Evolutionary conservation across 164 flowering plant species (phyloP), one percentile per base, ranked within the genome.

Genomic region (Magnolia changhungtana): DNA sequence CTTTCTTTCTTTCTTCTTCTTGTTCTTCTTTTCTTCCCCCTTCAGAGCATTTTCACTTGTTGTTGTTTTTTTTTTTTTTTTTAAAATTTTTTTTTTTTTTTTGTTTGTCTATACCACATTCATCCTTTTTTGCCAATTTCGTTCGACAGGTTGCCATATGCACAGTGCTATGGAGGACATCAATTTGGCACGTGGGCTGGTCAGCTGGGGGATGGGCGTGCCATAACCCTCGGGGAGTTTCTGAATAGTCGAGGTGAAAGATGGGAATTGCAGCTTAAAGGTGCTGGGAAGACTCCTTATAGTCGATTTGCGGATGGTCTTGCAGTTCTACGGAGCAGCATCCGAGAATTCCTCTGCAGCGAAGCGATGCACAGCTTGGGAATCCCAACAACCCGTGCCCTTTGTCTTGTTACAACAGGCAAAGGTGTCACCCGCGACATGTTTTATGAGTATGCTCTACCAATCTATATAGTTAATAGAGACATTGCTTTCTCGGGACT

Each of bases 121-220:
- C 19, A 59, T 18, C 16, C 49, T 6, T 74, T 24, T 14, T 76
- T 23, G 23, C 19, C 50, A 61, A 55, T 16, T 75, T 69, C n/a
- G 50, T 50, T 71, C 69, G 71, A 31, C 86, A 94, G 99, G 76
- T 69, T 89, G 79, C 88, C 99, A 4, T 96, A 96, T 85, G 98
- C 99, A 74, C 98, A 94, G 74, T 92, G 98, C 85, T 96, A 96
- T 85, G 99, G 99, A 69, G 99, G 99, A 55, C 99, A 96, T 85
- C 99, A 96, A 76, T 96, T 96, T 86, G 99, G 99, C 59, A 88
- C 83, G 86, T 96, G 98, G 98, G 99, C 99, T 81, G 99, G 98
- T 65, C 99, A 96, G 86, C 83, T 96, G 75, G 99, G 98, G 79
- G 99, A 96, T 89, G 98, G 98, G 66, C 90, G 99, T 69, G 98